phyloP scores from a whole-genome alignment of 2,329 filamentous ascomycete species.

The Monilinia fructicola region DNA sequence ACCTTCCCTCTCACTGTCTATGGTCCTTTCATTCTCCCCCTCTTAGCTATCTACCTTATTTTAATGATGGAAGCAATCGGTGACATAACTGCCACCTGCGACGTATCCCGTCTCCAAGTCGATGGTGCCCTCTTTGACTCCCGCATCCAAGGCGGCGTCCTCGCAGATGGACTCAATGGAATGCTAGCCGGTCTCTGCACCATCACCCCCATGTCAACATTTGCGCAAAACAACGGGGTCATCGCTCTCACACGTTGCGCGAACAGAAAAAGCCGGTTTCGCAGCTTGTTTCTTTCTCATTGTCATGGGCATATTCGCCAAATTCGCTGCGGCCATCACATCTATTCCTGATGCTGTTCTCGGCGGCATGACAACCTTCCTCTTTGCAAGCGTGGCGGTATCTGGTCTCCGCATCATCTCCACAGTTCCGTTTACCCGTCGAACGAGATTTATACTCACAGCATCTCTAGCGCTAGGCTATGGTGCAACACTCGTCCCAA shows the following conservation, averaged over 20 bases:
- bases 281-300: constrained; percentile 75
- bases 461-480: constrained; percentile 72
- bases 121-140: constrained; percentile 71
- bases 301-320: constrained; percentile 78
- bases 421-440: constrained; percentile 69
- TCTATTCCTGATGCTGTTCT: constrained; percentile 68
- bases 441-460: constrained; percentile 80
- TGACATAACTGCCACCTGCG: constrained; percentile 78
- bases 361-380: constrained; percentile 75
- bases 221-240: constrained; percentile 83
- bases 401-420: constrained; percentile 76
- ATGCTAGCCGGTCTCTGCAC: constrained; percentile 74
- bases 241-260: constrained; percentile 80
- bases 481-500: constrained; percentile 64
- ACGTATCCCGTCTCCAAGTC: constrained; percentile 74
- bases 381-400: constrained; percentile 74
- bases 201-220: constrained; percentile 76
- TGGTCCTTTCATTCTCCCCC: constrained; percentile 69
- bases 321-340: constrained; percentile 77
- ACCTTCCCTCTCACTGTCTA: constrained; percentile 73
- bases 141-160: constrained; percentile 73
- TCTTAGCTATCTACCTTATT: constrained; percentile 69
- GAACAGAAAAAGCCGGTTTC: constrained; percentile 77
- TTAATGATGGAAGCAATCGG: constrained; percentile 78
- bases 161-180: constrained; percentile 76